Percentiles rank a stretch among this genome's conserved stretches.
Evolutionary conservation across 768 basidiomycete species (phyloP).

Genomic region (Cubamyces sp.): DNA sequence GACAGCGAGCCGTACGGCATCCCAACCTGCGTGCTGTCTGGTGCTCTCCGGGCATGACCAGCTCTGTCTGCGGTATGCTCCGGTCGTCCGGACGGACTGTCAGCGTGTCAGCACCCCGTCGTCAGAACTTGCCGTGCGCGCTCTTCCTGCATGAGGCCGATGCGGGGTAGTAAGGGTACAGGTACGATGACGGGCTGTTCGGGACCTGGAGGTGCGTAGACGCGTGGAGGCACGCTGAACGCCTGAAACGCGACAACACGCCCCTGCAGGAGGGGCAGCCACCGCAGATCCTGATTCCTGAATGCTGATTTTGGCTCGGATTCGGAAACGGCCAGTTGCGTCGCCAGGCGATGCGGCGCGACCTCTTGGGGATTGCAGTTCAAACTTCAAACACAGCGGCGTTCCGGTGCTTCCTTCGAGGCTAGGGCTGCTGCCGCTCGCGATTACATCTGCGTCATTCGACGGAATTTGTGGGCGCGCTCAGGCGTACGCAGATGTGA

Average conservation of each 20-base stretch:
- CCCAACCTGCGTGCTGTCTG: neutral
- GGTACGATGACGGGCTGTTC: too few species aligned
- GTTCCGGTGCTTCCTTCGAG: neutral
- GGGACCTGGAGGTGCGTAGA: too few species aligned
- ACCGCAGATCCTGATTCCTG: neutral
- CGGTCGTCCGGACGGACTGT: neutral
- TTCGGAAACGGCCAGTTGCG: neutral
- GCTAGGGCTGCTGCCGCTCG: neutral
- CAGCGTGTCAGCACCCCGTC: neutral
- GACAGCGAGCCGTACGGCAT: constrained; percentile 15
- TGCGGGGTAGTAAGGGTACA: too few species aligned
- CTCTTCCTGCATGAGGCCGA: too few species aligned
- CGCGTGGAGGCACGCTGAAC: too few species aligned
- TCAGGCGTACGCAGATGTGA: neutral
- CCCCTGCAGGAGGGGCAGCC: neutral
- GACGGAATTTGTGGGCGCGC: neutral
- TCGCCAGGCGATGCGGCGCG: constrained; percentile 1
- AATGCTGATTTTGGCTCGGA: neutral
- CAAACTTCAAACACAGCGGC: constrained; percentile 8
- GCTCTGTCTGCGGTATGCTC: neutral
- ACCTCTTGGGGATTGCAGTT: neutral
- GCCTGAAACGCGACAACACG: neutral
- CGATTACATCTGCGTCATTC: neutral
- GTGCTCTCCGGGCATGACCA: neutral
- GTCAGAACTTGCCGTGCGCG: neutral